Evolutionary conservation across 164 flowering plant genomes (phyloP), one percentile per base, ranked within the genome.

Genomic region (Annona cherimola): DNA sequence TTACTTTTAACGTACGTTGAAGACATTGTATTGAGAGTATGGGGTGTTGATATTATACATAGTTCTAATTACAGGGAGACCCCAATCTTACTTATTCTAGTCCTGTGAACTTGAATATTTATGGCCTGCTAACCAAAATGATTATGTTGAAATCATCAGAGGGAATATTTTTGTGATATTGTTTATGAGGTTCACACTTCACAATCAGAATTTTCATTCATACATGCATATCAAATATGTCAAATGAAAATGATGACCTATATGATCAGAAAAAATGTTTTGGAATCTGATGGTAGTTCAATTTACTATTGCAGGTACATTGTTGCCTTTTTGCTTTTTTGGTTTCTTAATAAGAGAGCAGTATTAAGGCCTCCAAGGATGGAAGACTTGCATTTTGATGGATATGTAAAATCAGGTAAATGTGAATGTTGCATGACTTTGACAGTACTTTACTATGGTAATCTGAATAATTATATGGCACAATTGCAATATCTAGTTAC

Each of bases 371-470:
- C 98, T 65, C 99, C 98, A 20, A 90, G 87, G 81, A 60, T 90
- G 80, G 90, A 88, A 78, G 74, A 81, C 45, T 76, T 93, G 77
- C 86, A 90, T 70, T 96, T 96, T 80, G 88, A 89, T 69, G 80
- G 77, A 79, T 96, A 96, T 71, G 55, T 93, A 45, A 93, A 88
- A 83, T 93, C 98, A 65, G 98, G 99, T 90, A 74, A 81, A 85
- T 76, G 20, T 63, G 73, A 4, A 74, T 72, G 67, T 64, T 42
- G 39, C 7, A 54, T 50, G 14, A n/a, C 45, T 19, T 67, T n/a
- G 7, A 67, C 54, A 45, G 44, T 16, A 14, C n/a, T 20, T 61
- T 61, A 20, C 26, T 12, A 20, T 61, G 9, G 26, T 61, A 39
- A 19, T 64, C 9, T 64, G 2, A 12, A 14, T 35, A 19, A 40